Percentiles rank a stretch among this genome's conserved stretches.
Evolutionary conservation across 495 filamentous ascomycete genomes (phyloP).

Genomic region (Xylaria nigripes): DNA sequence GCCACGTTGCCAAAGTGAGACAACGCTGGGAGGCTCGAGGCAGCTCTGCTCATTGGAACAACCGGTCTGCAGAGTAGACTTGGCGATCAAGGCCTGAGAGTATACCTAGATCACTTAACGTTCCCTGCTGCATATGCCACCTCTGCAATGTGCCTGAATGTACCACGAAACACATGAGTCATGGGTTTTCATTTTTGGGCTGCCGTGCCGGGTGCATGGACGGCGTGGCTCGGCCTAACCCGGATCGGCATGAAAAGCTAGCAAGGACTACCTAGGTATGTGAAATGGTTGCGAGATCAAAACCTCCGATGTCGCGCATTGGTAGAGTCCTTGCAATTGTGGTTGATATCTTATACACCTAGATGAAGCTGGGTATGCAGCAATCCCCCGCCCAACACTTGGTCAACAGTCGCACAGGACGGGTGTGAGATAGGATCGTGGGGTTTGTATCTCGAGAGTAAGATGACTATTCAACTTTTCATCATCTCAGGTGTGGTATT

Average conservation of each 20-base stretch:
- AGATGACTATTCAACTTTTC: no score
- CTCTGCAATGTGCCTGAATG: neutral
- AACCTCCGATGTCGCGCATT: neutral
- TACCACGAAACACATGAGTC: neutral
- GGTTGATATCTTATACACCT: no score
- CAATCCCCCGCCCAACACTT: no score
- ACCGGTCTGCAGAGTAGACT: neutral
- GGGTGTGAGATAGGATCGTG: no score
- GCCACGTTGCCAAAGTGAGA: neutral
- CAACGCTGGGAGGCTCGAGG: neutral
- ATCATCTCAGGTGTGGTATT: no score
- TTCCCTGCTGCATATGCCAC: no score
- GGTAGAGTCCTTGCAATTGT: no score
- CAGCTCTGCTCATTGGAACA: neutral
- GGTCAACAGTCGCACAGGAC: no score
- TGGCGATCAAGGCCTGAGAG: neutral
- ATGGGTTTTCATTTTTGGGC: neutral
- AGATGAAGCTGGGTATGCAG: no score
- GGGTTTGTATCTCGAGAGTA: no score
- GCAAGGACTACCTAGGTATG: neutral
- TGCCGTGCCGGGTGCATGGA: neutral
- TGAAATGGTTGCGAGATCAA: no score
- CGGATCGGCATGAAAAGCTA: slow-evolving; percentile 4
- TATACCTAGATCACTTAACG: no score
- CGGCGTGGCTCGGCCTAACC: slow-evolving; percentile 3